phyloP scores from a whole-genome alignment of 2,329 filamentous ascomycete genomes.

The Aspergillus novoparasiticus region DNA sequence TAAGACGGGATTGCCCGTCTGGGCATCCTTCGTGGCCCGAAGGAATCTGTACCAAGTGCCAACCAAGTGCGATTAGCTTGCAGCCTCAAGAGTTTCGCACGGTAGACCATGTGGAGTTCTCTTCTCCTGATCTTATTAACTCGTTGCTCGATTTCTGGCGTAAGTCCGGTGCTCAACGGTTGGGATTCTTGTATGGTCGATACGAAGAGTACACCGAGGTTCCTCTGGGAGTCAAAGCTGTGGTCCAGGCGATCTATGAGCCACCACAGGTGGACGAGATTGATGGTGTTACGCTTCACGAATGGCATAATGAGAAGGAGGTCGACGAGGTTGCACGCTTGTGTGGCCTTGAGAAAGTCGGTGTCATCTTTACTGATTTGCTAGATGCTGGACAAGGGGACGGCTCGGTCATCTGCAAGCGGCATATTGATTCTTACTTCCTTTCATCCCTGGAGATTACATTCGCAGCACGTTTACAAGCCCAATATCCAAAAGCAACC shows the following conservation, averaged over 20 bases:
- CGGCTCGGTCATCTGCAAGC: slow-evolving; percentile 88
- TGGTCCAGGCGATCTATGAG: slow-evolving; percentile 97
- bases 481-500: slow-evolving; percentile 81
- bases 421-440: slow-evolving; percentile 93
- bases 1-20: slow-evolving; percentile 84
- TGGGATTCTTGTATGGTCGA: slow-evolving; percentile 88
- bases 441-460: slow-evolving; percentile 89
- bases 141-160: slow-evolving; percentile 92
- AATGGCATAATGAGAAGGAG: slow-evolving; percentile 83
- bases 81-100: slow-evolving; percentile 93
- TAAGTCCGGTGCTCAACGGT: slow-evolving; percentile 76
- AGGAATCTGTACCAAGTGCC: slow-evolving; percentile 97
- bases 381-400: slow-evolving; percentile 78
- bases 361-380: slow-evolving; percentile 93
- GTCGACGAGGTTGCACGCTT: slow-evolving; percentile 77
- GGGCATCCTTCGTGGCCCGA: slow-evolving; percentile 93
- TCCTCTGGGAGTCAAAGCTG: slow-evolving; percentile 88
- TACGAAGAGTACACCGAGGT: slow-evolving; percentile 92
- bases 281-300: slow-evolving; percentile 81
- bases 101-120: slow-evolving; percentile 98
- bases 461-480: slow-evolving; percentile 86
- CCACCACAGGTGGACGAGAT: slow-evolving; percentile 86
- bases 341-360: slow-evolving; percentile 85
- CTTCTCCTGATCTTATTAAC: slow-evolving; percentile 80
- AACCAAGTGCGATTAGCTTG: slow-evolving; percentile 93